Base-by-base conservation (phyloP, 257 asterid species). In the Gentiana macrophylla region DNA sequence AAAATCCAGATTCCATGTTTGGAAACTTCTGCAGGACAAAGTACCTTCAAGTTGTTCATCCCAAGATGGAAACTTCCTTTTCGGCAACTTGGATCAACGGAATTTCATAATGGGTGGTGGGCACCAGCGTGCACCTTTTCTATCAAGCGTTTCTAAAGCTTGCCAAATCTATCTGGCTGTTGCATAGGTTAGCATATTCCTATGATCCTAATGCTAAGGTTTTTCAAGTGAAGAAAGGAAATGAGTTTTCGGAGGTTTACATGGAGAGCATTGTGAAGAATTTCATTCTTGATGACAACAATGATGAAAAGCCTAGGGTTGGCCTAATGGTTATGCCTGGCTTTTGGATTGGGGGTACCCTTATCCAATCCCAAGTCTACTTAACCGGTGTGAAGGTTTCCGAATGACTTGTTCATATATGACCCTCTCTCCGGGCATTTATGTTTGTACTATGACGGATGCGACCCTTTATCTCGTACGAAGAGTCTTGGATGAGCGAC, bases 321-420 rank as follows among this genome's bases (percentile, higher is more conserved):
- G 95, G 94, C 43, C 55, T 92, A 62, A 85, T 88, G 95, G 95
- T 92, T 4, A 88, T 85, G 95, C 99, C 99, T 1, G 99, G 99
- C 7, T 92, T 92, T 64, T 88, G 96, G 94, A 82, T 85, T 47
- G 86, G 86, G n/a, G 97, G 95, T 58, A 80, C 83, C 55, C 82
- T 82, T 62, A 83, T 92, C 65, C 97, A 80, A 67, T 67, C 94
- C 68, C 94, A 81, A 76, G 99, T 88, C 66, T 92, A 92, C 70
- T 79, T 83, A 48, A 85, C 86, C 1, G 99, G 89, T 35, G 65
- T 88, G 68, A 83, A 81, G 67, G 81, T 79, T 8, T 62, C 65
- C 1, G 99, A 85, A 55, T 88, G 77, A 88, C 59, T 37, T 44
- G 6, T 63, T 43, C 6, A 51, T 32, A 58, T 50, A 10, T 61